These are phyloP conservation scores for Lodderomyces theae DNA, from an alignment of 1,139 yeast species.

Conservation along the genomic window DNA sequence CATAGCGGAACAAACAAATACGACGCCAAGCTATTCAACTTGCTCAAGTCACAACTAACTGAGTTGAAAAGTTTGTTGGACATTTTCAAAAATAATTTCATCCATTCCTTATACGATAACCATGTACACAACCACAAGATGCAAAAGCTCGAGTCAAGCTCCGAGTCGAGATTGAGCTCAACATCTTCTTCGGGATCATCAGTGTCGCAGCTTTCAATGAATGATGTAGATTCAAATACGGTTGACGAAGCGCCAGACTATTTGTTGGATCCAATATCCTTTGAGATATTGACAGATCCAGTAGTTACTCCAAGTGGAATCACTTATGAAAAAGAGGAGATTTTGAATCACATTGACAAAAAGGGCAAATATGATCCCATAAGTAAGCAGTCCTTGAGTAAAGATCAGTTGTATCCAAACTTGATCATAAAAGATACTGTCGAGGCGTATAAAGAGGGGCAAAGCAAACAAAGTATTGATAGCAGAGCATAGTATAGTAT, in stretches of 20 bases:
- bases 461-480: background rate
- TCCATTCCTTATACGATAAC: constrained; percentile 14
- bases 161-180: constrained; percentile 4
- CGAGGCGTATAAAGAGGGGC: constrained; percentile 19
- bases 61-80: constrained; percentile 22
- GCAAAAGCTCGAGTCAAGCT: constrained; percentile 5
- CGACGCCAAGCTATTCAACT: constrained; percentile 17
- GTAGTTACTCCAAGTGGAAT: constrained; percentile 52
- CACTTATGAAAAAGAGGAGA: constrained; percentile 39
- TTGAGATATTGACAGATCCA: constrained; percentile 44
- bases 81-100: constrained; percentile 22
- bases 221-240: constrained; percentile 3
- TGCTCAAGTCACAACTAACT: constrained; percentile 18
- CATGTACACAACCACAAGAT: constrained; percentile 5
- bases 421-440: constrained; percentile 43
- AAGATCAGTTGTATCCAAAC: constrained; percentile 42
- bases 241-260: constrained; percentile 40
- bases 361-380: constrained; percentile 19
- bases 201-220: constrained; percentile 4
- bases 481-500: too few relatives aligned
- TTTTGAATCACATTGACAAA: constrained; percentile 14
- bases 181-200: constrained; percentile 7
- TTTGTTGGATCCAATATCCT: constrained; percentile 47
- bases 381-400: constrained; percentile 33
- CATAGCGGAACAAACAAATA: constrained; percentile 14